Base-by-base conservation (phyloP, 2,329 filamentous ascomycete genomes). In the Aspergillus tubingensis region DNA sequence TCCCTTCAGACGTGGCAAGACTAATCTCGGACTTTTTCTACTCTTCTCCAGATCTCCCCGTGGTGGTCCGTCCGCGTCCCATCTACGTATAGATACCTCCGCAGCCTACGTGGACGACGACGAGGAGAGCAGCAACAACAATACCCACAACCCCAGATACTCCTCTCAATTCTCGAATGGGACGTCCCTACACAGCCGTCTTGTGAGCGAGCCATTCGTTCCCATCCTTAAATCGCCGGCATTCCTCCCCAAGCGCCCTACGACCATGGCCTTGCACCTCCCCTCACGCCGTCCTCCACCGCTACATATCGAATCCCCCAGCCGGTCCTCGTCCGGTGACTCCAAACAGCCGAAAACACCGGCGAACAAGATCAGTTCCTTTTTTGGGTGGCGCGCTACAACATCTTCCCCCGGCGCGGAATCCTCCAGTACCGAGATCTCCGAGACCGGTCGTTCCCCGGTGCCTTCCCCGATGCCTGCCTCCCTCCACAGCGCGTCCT, bases 161-260 rank as follows among this genome's bases (percentile, higher is more conserved):
- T 52, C 64, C 55, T 61, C 70, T 50, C 69, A 72, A 56, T 72
- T 75, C 62, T 68, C 72, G 73, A 73, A 76, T 77, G 75, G 68
- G 65, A 74, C 68, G 47, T 70, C 71, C 13, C 61, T 76, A 52
- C 76, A 79, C 64, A 74, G 67, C 61, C 76, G 77, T 70, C 73
- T 79, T 61, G 72, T 75, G 62, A 80, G 76, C 68, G 77, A 80
- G 68, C 76, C 78, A 23, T 73, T 78, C 62, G 75, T 79, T 79
- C 86, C 54, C 83, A 88, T 67, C 89, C 89, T 61, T 90, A 90
- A 38, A 88, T 97, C 68, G 89, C 91, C 57, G 84, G 25, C 55
- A 21, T 88, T 70, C 82, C 86, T 61, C 57, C 68, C 72, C 58
- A 71, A 72, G 64, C 73, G 76, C 51, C 68, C 76, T 50, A 69